Base-by-base conservation (phyloP, 1,284 basidiomycete genomes). In the Sphagnurus paluster region DNA sequence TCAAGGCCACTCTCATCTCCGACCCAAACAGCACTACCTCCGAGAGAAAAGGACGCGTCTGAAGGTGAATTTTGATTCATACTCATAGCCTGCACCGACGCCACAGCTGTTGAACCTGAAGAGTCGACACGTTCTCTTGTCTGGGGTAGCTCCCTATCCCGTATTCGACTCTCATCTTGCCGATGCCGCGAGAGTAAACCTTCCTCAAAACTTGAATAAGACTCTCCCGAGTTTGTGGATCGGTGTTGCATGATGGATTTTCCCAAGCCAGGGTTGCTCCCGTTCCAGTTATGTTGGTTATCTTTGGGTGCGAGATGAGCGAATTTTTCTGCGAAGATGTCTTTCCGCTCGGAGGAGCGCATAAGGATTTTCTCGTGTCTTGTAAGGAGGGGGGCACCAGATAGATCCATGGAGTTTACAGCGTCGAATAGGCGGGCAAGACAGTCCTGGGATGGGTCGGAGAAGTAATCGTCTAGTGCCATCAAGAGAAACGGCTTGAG, bases 391-490 rank as follows among this genome's bases (percentile, higher is more conserved):
- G 96, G 96, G 39, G 92, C 85, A 4, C 76, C 77, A 10, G 83
- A 80, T n/a, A 93, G 76, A 58, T 97, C 85, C 76, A 99, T 90
- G 5, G 85, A 81, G 62, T 99, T 99, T 56, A 98, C 84, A 3
- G 94, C 84, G 56, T 97, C 92, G 64, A 93, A 98, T 3, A 99
- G 77, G 3, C 89, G 82, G 2, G 87, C 83, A 10, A 98, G 80
- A 58, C 90, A 90, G 55, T 93, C 90, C 61, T 93, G 84, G 0
- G 91, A 91, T 0, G 94, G 93, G 49, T 87, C 79, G 29, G 79
- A 74, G 66, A 97, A 94, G 71, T 98, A 99, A 67, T 98, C 93
- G 63, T 98, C 94, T 25, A 99, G 77, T 1, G 96, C 96, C 59
- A 98, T 86, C 0, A 98, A 73, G 3, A 99, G 79, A 26, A 97